These are phyloP conservation scores for Pythium dissotocum DNA, from an alignment of 352 stramenopile species.

Conservation along the genomic window DNA sequence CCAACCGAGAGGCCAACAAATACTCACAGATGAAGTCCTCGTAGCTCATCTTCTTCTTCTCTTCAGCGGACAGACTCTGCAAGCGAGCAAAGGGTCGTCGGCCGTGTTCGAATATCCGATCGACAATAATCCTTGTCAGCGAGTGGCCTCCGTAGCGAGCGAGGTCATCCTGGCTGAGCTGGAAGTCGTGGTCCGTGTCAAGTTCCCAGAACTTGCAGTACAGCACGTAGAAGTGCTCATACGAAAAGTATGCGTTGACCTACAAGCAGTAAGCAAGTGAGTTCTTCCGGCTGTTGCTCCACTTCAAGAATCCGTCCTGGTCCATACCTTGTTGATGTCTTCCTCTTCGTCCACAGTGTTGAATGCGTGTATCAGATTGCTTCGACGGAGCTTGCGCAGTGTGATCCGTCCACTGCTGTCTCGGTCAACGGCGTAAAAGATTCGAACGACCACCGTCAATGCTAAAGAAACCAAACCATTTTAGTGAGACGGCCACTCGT, in stretches of 20 bases:
- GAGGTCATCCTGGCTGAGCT: slow-evolving; percentile 81
- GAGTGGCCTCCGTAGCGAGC: slow-evolving; percentile 83
- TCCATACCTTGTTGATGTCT: slow-evolving; percentile 98
- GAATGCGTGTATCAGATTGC: slow-evolving; percentile 95
- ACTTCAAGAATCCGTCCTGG: too few relatives aligned
- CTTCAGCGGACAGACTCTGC: slow-evolving; percentile 67
- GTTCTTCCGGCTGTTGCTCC: background rate
- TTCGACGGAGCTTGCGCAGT: slow-evolving; percentile 91
- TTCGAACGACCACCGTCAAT: slow-evolving; percentile 95
- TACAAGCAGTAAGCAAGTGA: slow-evolving; percentile 16
- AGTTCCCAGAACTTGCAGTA: slow-evolving; percentile 99
- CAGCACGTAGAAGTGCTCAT: slow-evolving; percentile 99
- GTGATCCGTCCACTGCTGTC: slow-evolving; percentile 96
- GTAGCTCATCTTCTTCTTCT: slow-evolving; percentile 91
- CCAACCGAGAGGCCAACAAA: background rate
- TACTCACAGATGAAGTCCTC: slow-evolving; percentile 90
- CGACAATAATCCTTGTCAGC: slow-evolving; percentile 85
- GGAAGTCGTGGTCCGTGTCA: slow-evolving; percentile 92
- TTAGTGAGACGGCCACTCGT: background rate
- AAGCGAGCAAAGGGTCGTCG: slow-evolving; percentile 81
- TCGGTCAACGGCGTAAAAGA: slow-evolving; percentile 95
- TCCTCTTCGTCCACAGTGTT: slow-evolving; percentile 97
- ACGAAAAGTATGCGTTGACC: slow-evolving; percentile 96
- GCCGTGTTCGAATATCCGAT: slow-evolving; percentile 85
- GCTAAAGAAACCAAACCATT: slow-evolving; percentile 41